Base-by-base conservation (phyloP, 23 red algal species). In the Porphyridium purpureum region DNA sequence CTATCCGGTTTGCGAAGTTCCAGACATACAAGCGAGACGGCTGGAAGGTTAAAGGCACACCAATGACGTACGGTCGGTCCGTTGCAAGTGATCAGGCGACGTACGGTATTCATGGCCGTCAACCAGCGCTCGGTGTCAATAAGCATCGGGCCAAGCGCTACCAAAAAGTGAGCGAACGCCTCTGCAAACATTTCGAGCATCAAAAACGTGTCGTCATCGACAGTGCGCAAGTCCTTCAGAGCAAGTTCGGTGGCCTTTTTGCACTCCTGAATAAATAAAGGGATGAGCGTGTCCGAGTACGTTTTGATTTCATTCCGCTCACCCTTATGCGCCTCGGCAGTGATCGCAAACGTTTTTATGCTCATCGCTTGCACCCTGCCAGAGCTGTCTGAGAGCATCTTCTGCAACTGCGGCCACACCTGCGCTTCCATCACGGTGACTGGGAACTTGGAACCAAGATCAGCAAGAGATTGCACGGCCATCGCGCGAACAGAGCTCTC, bases 131-230 rank as follows among this genome's bases (percentile, higher is more conserved):
- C 80, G n/a, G 73, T 59, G 54, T 75, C 72, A 9, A 36, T 35
- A 38, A 85, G 69, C 31, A 85, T 41, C 2, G 66, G 32, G 52
- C 67, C 47, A 32, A 85, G 61, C 54, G 80, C 80, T 42, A 41
- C 62, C 31, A 85, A 35, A 67, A 85, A 69, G 50, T 73, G 64
- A 24, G 67, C 80, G 49, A 74, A 85, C 17, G 74, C 80, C 58
- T 85, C 80, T 21, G 80, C 70, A 62, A 85, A 85, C 35, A 72
- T 73, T 68, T 85, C 80, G 26, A 85, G 64, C 80, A 72, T 72
- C 24, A 85, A 44, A 52, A 74, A 85, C 7, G 66, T 72, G 28
- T 85, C 80, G 27, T 85, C 80, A 11, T 62, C 55, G 32, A 85
- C 80, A 27, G 69, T 85, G 7, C 80, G 80, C 14, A 85, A 54